Base-by-base conservation (phyloP, 306 rosid genomes). In the Dalbergia cochinchinensis region DNA sequence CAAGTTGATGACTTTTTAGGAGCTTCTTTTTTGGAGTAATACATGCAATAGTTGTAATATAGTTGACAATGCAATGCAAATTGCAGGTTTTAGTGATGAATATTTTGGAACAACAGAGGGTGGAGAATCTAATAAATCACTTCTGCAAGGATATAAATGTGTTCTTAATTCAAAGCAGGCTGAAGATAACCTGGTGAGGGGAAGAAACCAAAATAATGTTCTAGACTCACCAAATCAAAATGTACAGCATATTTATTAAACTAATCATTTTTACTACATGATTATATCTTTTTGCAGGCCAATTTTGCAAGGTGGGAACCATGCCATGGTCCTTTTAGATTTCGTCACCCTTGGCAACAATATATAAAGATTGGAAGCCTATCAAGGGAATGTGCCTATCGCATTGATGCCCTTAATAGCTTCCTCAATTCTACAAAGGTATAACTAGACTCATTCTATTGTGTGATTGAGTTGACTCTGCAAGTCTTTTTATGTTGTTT, bases 221-320 rank as follows among this genome's bases (percentile, higher is more conserved):
- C 6, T 9, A 19, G 31, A 12, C 62, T 60, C 4, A 2, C 4
- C 11, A 55, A 19, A 62, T 45, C 39, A 31, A 26, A 26, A 3
- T 20, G 6, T 14, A 14, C 6, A 16, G 19, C 54, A 26, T 26
- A 26, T 26, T 55, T 33, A 55, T 50, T 74, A n/a, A 31, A 39
- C 50, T 5, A 35, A 14, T 6, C 5, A 39, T 47, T 16, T 22
- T 50, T 16, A 2, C 18, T 19, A 16, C 4, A n/a, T 54, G 60
- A 0, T 11, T 7, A n/a, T 35, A 10, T 60, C 41, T n/a, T 73
- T 72, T 57, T 55, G 34, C 34, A 85, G 90, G 85, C 82, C 8
- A 88, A 88, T 82, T 83, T 86, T 66, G 94, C 90, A 12, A 81
- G 87, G 61, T 90, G 92, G 92, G 92, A 90, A 60, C 88, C 90